Evolutionary conservation across 2,329 filamentous ascomycete species (phyloP).

Genomic region (Nemania sp.): DNA sequence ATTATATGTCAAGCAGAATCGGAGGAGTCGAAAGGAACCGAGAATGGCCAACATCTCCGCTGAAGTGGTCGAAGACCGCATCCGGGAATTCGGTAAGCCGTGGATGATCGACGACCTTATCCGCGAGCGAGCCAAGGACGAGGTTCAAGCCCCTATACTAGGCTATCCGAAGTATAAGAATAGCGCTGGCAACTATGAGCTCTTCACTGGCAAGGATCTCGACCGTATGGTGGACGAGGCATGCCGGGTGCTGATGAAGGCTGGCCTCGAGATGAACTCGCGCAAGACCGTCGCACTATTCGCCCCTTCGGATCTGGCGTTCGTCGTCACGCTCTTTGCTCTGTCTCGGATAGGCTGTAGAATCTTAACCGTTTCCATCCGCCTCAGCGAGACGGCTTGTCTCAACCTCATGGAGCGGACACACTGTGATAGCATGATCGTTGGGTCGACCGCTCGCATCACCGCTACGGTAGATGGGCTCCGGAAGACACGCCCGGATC

Average conservation of each 20-base stretch:
- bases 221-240: conserved; percentile 47
- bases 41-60: conserved; percentile 38
- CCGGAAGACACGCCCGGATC: conserved; percentile 27
- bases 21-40: neutral
- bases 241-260: conserved; percentile 39
- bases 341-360: conserved; percentile 50
- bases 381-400: conserved; percentile 47
- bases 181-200: conserved; percentile 43
- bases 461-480: conserved; percentile 39
- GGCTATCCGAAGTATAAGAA: conserved; percentile 45
- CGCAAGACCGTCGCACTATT: conserved; percentile 45
- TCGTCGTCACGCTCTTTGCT: conserved; percentile 49
- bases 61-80: conserved; percentile 35
- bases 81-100: conserved; percentile 44
- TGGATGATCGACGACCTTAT: conserved; percentile 49
- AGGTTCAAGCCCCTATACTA: conserved; percentile 46
- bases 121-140: conserved; percentile 44
- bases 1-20: no score
- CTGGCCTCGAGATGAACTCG: conserved; percentile 40
- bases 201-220: conserved; percentile 47
- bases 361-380: conserved; percentile 49
- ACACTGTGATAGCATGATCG: conserved; percentile 43
- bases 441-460: conserved; percentile 43
- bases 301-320: conserved; percentile 47
- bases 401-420: conserved; percentile 46